phyloP scores from a whole-genome alignment of 768 basidiomycete genomes.

The Flagelloscypha sp. region DNA sequence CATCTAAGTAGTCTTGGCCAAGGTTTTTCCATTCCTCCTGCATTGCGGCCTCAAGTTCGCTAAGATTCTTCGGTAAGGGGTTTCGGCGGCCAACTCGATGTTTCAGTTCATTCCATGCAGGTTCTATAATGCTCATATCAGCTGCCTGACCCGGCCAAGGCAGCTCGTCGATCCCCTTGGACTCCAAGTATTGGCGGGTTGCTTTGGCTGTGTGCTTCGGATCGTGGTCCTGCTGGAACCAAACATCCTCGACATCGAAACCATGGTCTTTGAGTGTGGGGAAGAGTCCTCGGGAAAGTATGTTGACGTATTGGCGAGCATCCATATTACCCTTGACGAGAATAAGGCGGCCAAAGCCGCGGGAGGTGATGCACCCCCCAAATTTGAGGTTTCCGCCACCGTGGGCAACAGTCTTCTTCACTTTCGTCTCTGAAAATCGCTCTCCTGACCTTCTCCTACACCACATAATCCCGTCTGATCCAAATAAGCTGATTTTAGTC shows the following conservation, averaged over 20 bases:
- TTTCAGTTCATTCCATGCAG: slow-evolving; percentile 7
- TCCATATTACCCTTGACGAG: slow-evolving; percentile 9
- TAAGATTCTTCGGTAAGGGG: slow-evolving; percentile 6
- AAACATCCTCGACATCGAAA: slow-evolving; percentile 1
- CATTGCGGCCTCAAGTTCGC: slow-evolving; percentile 7
- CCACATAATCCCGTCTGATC: slow-evolving; percentile 1
- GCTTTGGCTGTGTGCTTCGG: slow-evolving; percentile 10
- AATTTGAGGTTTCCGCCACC: no score
- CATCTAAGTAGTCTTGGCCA: slow-evolving; percentile 3
- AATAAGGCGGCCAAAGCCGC: slow-evolving; percentile 4
- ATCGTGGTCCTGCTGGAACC: slow-evolving; percentile 11
- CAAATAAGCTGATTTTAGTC: slow-evolving; percentile 1
- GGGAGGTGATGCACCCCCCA: slow-evolving; percentile 1
- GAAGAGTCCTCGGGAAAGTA: slow-evolving; percentile 4
- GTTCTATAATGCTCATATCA: slow-evolving; percentile 10
- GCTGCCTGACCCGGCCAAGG: slow-evolving; percentile 9
- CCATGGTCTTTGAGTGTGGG: slow-evolving; percentile 3
- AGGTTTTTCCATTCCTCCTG: slow-evolving; percentile 8
- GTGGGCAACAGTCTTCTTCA: no score
- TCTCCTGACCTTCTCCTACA: neutral
- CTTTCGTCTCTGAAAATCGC: no score
- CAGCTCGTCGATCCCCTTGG: no score
- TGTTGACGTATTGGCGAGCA: slow-evolving; percentile 3
- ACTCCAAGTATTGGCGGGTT: no score
- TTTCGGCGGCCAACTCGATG: neutral